Base-by-base conservation (phyloP, 2,329 filamentous ascomycete species). In the Lecanicillium sp. region DNA sequence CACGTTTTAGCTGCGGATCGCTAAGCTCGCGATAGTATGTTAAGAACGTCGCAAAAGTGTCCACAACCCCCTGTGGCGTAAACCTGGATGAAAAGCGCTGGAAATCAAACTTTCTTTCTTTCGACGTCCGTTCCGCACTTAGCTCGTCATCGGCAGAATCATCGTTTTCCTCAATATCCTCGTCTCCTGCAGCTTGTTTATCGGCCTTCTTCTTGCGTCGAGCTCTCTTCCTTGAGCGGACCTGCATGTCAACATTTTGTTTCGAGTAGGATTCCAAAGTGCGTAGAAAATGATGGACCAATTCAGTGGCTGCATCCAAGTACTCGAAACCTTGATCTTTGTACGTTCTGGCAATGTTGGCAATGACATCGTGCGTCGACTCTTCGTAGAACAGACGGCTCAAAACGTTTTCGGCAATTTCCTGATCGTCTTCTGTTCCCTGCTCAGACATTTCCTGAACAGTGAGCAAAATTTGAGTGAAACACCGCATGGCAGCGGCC, bases 351-450 rank as follows among this genome's bases (percentile, higher is more conserved):
- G 90, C 71, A 38, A 95, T 84, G 43, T 80, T 76, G 20, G 90
- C 75, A 37, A 98, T 76, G 17, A 85, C 74, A 45, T 98, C 90
- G 53, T 98, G 89, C 0, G 89, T 95, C 1, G 85, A 78, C 54
- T 96, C 88, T 60, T 98, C 92, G 62, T 98, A 98, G 58, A 98
- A 98, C n/a, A 98, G 86, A 44, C 90, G 85, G 51, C 84, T 94
- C 37, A 95, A 78, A 11, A 94, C 95, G 50, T 98, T 98, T 56
- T 98, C 90, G 1, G 92, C 90, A 56, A 98, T 96, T 51, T 96
- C 92, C 54, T 94, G 84, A 48, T 98, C 86, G n/a, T 95, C 89
- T 45, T 95, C 89, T 20, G 85, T 74, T 1, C 76, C 73, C 1
- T 86, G 92, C 33, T 84, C 78, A 2, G 80, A 71, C 89, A 98